These are phyloP conservation scores for Sugiyamaella lignohabitans DNA, from an alignment of 805 yeast species.

Conservation along the genomic window DNA sequence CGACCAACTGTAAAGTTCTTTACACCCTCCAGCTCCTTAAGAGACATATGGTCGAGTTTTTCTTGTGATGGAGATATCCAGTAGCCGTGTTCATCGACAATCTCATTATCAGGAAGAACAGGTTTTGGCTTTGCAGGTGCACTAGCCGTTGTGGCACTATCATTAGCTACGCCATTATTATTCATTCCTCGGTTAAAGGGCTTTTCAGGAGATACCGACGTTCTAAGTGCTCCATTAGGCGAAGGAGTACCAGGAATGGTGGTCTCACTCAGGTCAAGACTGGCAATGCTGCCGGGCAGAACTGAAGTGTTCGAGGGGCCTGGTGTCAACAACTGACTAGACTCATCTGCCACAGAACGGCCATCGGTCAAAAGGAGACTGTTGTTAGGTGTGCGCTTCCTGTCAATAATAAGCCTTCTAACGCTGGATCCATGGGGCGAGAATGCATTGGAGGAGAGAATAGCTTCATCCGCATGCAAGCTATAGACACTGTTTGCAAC, in stretches of 20 bases:
- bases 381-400: conserved; percentile 18
- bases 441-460: conserved; percentile 63
- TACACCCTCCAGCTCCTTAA: conserved; percentile 59
- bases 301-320: background rate
- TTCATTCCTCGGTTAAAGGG: background rate
- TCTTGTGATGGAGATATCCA: conserved; percentile 78
- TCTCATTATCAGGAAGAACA: conserved; percentile 32
- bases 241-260: conserved; percentile 2
- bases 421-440: conserved; percentile 48
- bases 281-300: background rate
- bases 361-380: background rate
- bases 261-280: background rate
- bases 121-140: conserved; percentile 8
- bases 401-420: conserved; percentile 50
- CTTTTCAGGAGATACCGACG: background rate
- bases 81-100: conserved; percentile 66
- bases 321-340: conserved; percentile 4
- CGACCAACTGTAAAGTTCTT: conserved; percentile 70
- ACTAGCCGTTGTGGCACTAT: conserved; percentile 20
- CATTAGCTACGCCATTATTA: conserved; percentile 6
- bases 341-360: conserved; percentile 14
- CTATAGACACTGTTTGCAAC: conserved; percentile 33
- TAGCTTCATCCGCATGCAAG: conserved; percentile 55
- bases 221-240: background rate
- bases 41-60: conserved; percentile 51